These are phyloP conservation scores for Thelonectria olida DNA, from an alignment of 2,329 filamentous ascomycete genomes.

Conservation along the genomic window DNA sequence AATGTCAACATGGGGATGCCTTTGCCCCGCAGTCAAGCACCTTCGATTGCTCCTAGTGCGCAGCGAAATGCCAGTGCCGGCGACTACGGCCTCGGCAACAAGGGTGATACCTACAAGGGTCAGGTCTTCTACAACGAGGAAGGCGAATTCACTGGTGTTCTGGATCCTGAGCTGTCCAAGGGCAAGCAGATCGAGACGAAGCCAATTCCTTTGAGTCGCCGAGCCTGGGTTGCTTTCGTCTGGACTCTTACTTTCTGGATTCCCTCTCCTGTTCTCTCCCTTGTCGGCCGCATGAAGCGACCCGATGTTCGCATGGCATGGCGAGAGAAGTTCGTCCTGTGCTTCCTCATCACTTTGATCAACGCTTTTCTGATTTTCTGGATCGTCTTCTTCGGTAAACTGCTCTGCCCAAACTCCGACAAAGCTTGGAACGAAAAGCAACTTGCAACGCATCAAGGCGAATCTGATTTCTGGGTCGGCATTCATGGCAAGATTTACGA, in stretches of 20 bases:
- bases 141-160: slow-evolving; percentile 71
- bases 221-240: slow-evolving; percentile 82
- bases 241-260: slow-evolving; percentile 96
- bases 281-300: slow-evolving; percentile 92
- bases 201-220: slow-evolving; percentile 69
- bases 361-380: slow-evolving; percentile 90
- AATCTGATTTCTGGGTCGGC: slow-evolving; percentile 85
- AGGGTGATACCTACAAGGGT: slow-evolving; percentile 81
- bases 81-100: slow-evolving; percentile 88
- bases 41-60: slow-evolving; percentile 69
- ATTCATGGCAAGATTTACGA: slow-evolving; percentile 92
- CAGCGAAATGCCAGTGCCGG: slow-evolving; percentile 69
- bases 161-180: slow-evolving; percentile 82
- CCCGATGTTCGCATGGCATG: slow-evolving; percentile 97
- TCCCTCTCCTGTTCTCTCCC: slow-evolving; percentile 83
- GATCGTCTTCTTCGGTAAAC: slow-evolving; percentile 84
- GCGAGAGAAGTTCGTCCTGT: slow-evolving; percentile 91
- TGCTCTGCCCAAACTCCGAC: slow-evolving; percentile 90
- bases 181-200: slow-evolving; percentile 80
- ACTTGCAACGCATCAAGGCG: slow-evolving; percentile 74
- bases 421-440: slow-evolving; percentile 85
- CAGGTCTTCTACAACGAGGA: slow-evolving; percentile 79
- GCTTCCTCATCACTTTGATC: slow-evolving; percentile 80
- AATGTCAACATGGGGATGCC: slow-evolving; percentile 17
- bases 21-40: slow-evolving; percentile 49